Evolutionary conservation across 768 basidiomycete genomes (phyloP).

Genomic region (Megacollybia marginata): DNA sequence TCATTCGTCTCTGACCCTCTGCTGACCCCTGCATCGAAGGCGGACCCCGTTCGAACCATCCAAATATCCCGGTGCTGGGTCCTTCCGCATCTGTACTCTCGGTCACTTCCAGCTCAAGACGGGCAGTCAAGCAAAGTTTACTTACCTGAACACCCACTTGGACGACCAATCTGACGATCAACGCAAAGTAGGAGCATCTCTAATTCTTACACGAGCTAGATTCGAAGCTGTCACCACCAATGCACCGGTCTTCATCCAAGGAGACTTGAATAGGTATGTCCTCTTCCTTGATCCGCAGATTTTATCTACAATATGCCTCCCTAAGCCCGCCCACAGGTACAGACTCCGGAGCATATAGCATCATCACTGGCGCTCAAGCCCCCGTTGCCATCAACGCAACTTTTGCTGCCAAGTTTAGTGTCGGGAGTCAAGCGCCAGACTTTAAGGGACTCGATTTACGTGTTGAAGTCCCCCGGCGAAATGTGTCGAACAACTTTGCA

Average conservation of each 20-base stretch:
- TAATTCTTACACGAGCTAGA: conserved; percentile 40
- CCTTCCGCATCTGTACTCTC: conserved; percentile 40
- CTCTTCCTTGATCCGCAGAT: not conserved
- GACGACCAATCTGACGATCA: conserved; percentile 48
- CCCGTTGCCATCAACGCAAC: conserved; percentile 34
- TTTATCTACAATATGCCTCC: no score
- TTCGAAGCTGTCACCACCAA: conserved; percentile 36
- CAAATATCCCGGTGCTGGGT: conserved; percentile 43
- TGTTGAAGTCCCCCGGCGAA: conserved; percentile 28
- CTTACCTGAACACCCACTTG: conserved; percentile 45
- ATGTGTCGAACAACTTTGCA: conserved; percentile 37
- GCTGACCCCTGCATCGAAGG: no score
- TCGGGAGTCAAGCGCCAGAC: conserved; percentile 20
- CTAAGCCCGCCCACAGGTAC: conserved; percentile 32
- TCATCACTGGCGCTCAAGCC: conserved; percentile 33
- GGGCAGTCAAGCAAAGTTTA: conserved; percentile 20
- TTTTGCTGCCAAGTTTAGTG: conserved; percentile 33
- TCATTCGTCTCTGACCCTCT: not conserved
- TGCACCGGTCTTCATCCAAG: conserved; percentile 39
- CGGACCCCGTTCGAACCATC: conserved; percentile 42
- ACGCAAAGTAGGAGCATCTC: conserved; percentile 42
- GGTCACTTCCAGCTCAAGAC: conserved; percentile 26
- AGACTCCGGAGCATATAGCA: conserved; percentile 43
- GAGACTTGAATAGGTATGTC: conserved; percentile 43
- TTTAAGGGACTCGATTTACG: conserved; percentile 42